Evolutionary conservation across 2,329 filamentous ascomycete genomes (phyloP).

Genomic region (Raffaelea deltoideospora): DNA sequence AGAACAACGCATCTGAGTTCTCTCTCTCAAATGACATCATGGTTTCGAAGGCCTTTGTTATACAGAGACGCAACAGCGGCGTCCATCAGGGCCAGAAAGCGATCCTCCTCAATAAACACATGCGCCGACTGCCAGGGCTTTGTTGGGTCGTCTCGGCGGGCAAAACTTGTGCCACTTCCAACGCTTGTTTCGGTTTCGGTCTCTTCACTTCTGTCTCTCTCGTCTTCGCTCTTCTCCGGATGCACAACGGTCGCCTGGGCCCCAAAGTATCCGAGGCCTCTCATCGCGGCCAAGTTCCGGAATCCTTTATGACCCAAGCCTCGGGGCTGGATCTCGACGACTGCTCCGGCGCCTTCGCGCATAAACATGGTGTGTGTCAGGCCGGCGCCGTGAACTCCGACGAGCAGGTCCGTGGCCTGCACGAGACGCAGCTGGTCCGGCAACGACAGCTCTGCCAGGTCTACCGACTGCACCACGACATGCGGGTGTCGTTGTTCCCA

Average conservation of each 20-base stretch:
- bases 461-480: slow-evolving; percentile 12
- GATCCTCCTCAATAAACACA: slow-evolving; percentile 4
- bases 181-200: not conserved
- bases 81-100: slow-evolving; percentile 6
- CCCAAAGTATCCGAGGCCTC: slow-evolving; percentile 21
- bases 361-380: slow-evolving; percentile 27
- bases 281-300: slow-evolving; percentile 24
- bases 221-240: not conserved
- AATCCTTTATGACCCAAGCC: slow-evolving; percentile 22
- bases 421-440: slow-evolving; percentile 19
- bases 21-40: slow-evolving; percentile 2
- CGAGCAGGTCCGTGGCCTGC: slow-evolving; percentile 23
- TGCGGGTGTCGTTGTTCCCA: not conserved
- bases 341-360: slow-evolving; percentile 13
- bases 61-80: slow-evolving; percentile 6
- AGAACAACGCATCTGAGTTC: no score
- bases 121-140: slow-evolving; percentile 5
- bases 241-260: slow-evolving; percentile 13
- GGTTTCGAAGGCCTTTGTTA: slow-evolving; percentile 2
- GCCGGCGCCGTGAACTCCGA: slow-evolving; percentile 28
- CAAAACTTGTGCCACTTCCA: no score
- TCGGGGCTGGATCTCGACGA: slow-evolving; percentile 27
- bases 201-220: not conserved
- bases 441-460: slow-evolving; percentile 23
- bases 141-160: not conserved